These are phyloP conservation scores for Neurospora sp. DNA, from an alignment of 495 filamentous ascomycete species.

Conservation along the genomic window DNA sequence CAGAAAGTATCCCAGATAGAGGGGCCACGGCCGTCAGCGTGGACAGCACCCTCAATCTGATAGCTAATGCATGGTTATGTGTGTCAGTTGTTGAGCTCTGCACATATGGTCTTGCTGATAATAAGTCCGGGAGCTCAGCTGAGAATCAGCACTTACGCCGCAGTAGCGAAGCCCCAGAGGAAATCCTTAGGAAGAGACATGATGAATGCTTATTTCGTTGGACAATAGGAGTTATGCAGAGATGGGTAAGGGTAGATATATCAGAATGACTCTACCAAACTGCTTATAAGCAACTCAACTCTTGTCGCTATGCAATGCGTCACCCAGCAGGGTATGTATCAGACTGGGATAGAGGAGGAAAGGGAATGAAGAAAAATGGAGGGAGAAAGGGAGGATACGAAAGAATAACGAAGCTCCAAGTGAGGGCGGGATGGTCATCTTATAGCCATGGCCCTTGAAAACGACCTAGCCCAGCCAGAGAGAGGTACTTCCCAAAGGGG, in stretches of 20 bases:
- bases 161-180: conserved; percentile 75
- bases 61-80: conserved; percentile 36
- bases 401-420: not conserved
- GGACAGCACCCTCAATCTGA: conserved; percentile 63
- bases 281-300: not conserved
- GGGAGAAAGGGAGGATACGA: not conserved
- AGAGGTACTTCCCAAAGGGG: not conserved
- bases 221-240: not conserved
- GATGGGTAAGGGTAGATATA: not conserved
- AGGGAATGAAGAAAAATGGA: not conserved
- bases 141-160: conserved; percentile 40
- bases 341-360: not conserved
- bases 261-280: not conserved
- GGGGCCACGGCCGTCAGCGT: conserved; percentile 58
- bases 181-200: conserved; percentile 62
- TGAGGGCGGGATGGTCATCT: conserved; percentile 6
- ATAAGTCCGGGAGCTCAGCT: not conserved
- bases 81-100: not conserved
- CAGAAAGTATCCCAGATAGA: conserved; percentile 76
- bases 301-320: not conserved
- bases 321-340: not conserved
- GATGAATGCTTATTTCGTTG: conserved; percentile 4
- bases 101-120: not conserved
- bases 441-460: conserved; percentile 10
- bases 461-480: not conserved